Conservation (phyloP, 2,329 filamentous ascomycete genomes). For the Ramularia collo-cygni region DNA sequence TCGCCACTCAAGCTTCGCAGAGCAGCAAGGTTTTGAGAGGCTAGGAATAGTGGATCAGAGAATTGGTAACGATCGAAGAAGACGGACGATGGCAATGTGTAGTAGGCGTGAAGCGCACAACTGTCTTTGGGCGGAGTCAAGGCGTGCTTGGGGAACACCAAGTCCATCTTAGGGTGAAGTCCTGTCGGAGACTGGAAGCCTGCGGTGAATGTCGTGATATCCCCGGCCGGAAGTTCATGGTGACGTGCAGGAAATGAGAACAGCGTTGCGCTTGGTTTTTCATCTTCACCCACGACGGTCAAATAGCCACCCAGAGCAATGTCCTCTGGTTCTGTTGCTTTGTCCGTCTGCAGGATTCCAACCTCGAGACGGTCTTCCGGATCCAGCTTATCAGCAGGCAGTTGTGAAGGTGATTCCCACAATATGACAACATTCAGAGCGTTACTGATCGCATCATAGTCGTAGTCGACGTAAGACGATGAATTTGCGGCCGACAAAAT, state of each 20-base stretch:
- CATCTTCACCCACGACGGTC: constrained; percentile 68
- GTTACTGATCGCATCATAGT: constrained; percentile 64
- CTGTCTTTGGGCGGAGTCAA: constrained; percentile 42
- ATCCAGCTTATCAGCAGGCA: constrained; percentile 4
- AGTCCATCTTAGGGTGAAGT: constrained; percentile 72
- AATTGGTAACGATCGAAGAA: constrained; percentile 89
- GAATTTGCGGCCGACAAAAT: constrained; percentile 6
- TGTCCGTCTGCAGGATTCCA: constrained; percentile 65
- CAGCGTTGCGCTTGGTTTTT: constrained; percentile 62
- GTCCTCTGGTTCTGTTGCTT: constrained; percentile 60
- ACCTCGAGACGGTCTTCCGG: constrained; percentile 56
- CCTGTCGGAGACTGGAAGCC: constrained; percentile 66
- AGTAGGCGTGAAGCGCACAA: constrained; percentile 70
- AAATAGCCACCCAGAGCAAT: constrained; percentile 72
- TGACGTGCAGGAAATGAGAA: constrained; percentile 83
- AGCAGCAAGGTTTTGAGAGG: constrained; percentile 68
- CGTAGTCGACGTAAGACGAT: constrained; percentile 59
- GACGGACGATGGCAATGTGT: constrained; percentile 72
- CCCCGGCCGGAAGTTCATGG: constrained; percentile 44
- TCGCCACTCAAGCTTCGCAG: constrained; percentile 65
- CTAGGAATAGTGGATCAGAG: constrained; percentile 65
- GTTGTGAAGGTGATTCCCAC: background rate
- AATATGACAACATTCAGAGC: constrained; percentile 50
- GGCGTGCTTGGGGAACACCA: constrained; percentile 53
- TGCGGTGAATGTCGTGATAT: constrained; percentile 40